phyloP scores from a whole-genome alignment of 768 basidiomycete species.

The Neoboletus brunneissimus region DNA sequence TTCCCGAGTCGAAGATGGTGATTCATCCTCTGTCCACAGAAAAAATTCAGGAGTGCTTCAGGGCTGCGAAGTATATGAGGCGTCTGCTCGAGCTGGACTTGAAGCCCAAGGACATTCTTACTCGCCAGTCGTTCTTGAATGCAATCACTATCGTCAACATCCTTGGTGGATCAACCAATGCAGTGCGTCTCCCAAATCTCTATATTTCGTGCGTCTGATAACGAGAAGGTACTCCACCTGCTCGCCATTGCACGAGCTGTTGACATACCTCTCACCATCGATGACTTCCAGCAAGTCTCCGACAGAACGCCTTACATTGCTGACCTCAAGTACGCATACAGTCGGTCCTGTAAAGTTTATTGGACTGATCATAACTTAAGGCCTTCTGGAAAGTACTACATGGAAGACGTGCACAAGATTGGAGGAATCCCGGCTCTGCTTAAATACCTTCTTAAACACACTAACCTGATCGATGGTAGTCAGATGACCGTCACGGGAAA shows the following conservation, averaged over 20 bases:
- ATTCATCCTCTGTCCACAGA: constrained; percentile 38
- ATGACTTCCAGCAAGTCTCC: constrained; percentile 82
- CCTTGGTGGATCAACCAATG: constrained; percentile 86
- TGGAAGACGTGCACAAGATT: constrained; percentile 86
- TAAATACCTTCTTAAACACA: constrained; percentile 79
- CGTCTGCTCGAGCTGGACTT: constrained; percentile 71
- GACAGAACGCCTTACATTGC: constrained; percentile 81
- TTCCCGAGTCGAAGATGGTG: neutral
- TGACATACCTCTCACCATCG: constrained; percentile 69
- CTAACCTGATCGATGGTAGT: constrained; percentile 74
- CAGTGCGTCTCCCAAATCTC: constrained; percentile 44
- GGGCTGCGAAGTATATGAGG: constrained; percentile 74
- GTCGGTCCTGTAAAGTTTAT: neutral
- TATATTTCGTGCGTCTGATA: constrained; percentile 5
- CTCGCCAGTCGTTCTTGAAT: constrained; percentile 73
- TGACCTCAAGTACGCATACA: constrained; percentile 62
- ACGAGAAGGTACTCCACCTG: constrained; percentile 68
- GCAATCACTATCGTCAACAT: constrained; percentile 78
- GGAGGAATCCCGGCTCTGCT: constrained; percentile 83
- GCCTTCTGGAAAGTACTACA: constrained; percentile 83
- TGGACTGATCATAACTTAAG: constrained; percentile 31
- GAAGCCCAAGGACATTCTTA: constrained; percentile 78
- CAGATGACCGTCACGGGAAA: constrained; percentile 90
- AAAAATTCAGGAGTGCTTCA: constrained; percentile 80
- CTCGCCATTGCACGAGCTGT: constrained; percentile 84